phyloP scores from a whole-genome alignment of 2,329 filamentous ascomycete species.

The Taxawa tesnikishii region DNA sequence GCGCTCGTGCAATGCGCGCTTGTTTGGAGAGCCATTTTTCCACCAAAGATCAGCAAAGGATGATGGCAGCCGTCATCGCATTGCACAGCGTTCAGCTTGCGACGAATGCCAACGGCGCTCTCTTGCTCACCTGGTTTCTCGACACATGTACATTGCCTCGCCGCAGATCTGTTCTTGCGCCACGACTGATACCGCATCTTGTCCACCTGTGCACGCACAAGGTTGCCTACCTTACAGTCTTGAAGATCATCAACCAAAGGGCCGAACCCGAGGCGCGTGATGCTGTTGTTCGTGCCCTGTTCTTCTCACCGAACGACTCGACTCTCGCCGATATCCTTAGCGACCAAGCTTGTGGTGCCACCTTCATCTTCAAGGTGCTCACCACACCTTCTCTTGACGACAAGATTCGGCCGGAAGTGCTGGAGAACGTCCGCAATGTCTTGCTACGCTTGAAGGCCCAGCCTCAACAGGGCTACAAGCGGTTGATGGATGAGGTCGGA shows the following conservation, averaged over 20 bases:
- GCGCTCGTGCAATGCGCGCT: constrained; percentile 89
- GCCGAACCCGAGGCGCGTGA: constrained; percentile 88
- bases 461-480: constrained; percentile 92
- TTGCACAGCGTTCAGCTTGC: constrained; percentile 92
- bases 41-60: constrained; percentile 87
- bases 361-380: constrained; percentile 94
- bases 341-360: constrained; percentile 85
- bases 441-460: constrained; percentile 84
- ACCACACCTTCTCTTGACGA: constrained; percentile 98
- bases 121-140: constrained; percentile 93
- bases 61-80: constrained; percentile 91
- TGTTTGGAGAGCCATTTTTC: constrained; percentile 93
- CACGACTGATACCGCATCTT: constrained; percentile 80
- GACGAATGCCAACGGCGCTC: constrained; percentile 87
- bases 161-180: constrained; percentile 81
- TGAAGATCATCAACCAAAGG: constrained; percentile 98
- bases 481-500: constrained; percentile 96
- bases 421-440: constrained; percentile 85
- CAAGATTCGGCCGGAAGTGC: constrained; percentile 70
- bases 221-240: constrained; percentile 89
- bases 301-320: constrained; percentile 81
- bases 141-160: constrained; percentile 95
- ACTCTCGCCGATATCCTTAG: constrained; percentile 80
- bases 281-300: constrained; percentile 76
- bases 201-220: constrained; percentile 97